A percentile compares a stretch with the other conserved stretches of the same genome.
These are phyloP conservation scores for Massariosphaeria phaeospora DNA, from an alignment of 495 filamentous ascomycete genomes.

Conservation along the genomic window DNA sequence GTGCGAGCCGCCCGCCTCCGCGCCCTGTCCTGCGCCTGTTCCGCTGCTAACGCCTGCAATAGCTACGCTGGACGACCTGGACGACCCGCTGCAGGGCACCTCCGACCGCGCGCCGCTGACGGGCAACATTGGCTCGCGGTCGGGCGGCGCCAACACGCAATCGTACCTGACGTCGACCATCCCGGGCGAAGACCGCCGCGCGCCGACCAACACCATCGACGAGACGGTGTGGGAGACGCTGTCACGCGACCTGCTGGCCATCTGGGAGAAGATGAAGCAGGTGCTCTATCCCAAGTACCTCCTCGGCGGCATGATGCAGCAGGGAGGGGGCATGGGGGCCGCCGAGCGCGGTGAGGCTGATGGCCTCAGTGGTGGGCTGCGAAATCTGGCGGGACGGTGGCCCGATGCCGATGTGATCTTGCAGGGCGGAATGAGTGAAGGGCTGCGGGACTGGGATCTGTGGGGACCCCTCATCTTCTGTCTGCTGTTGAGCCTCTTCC, in stretches of 20 bases:
- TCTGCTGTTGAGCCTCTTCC: slow-evolving; percentile 74
- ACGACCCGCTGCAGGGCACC: slow-evolving; percentile 70
- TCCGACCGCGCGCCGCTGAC: slow-evolving; percentile 72
- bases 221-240: slow-evolving; percentile 95
- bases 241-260: slow-evolving; percentile 80
- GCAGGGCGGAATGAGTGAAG: slow-evolving; percentile 78
- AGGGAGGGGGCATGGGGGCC: slow-evolving; percentile 65
- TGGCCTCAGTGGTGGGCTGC: slow-evolving; percentile 58
- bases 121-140: slow-evolving; percentile 66
- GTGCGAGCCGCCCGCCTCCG: slow-evolving; percentile 45
- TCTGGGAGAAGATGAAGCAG: slow-evolving; percentile 96
- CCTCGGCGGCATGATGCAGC: slow-evolving; percentile 62
- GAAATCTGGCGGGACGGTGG: slow-evolving; percentile 63
- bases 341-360: slow-evolving; percentile 61
- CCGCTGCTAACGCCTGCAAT: slow-evolving; percentile 11
- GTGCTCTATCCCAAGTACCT: slow-evolving; percentile 97
- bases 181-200: slow-evolving; percentile 89
- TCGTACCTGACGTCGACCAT: slow-evolving; percentile 81
- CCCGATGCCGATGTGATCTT: slow-evolving; percentile 65
- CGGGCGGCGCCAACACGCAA: slow-evolving; percentile 46
- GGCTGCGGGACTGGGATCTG: slow-evolving; percentile 91
- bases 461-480: slow-evolving; percentile 95
- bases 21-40: slow-evolving; percentile 1
- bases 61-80: slow-evolving; percentile 83
- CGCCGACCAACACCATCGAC: slow-evolving; percentile 89